Percentiles rank a stretch among this genome's conserved stretches.
These are phyloP conservation scores for Diaporthe sp. DNA, from an alignment of 2,329 filamentous ascomycete species.

Conservation along the genomic window DNA sequence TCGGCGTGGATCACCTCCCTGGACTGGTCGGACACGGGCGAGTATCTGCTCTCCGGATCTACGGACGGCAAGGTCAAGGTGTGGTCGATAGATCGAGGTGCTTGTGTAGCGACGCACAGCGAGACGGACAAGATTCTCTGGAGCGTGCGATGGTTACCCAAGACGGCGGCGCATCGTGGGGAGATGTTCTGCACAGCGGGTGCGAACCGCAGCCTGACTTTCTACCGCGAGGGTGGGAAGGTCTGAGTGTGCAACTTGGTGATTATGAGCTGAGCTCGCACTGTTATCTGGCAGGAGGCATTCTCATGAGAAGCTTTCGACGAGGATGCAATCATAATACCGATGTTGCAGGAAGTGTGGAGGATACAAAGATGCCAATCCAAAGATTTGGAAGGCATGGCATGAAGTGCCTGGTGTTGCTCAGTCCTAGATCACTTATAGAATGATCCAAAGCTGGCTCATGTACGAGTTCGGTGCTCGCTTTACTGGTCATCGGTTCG, in stretches of 20 bases:
- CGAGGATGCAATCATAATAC: not conserved
- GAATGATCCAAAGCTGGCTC: not conserved
- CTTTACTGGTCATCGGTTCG: not conserved
- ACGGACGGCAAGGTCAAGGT: slow-evolving; percentile 97
- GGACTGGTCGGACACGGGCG: slow-evolving; percentile 94
- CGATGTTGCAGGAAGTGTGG: not conserved
- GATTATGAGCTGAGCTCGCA: not conserved
- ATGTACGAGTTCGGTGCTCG: not conserved
- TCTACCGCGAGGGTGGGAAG: slow-evolving; percentile 81
- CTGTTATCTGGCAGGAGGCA: slow-evolving; percentile 54
- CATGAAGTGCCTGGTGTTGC: not conserved
- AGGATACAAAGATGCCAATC: not conserved
- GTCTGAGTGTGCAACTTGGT: not conserved
- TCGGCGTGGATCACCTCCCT: slow-evolving; percentile 90
- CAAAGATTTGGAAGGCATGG: not conserved
- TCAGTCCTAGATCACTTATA: slow-evolving; percentile 1
- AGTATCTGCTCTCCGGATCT: slow-evolving; percentile 88
- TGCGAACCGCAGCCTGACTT: slow-evolving; percentile 80
- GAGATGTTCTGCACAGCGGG: slow-evolving; percentile 85
- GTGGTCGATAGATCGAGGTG: slow-evolving; percentile 88
- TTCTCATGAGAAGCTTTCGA: not conserved
- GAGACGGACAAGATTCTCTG: slow-evolving; percentile 90
- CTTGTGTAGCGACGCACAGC: slow-evolving; percentile 92
- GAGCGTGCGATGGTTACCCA: slow-evolving; percentile 87
- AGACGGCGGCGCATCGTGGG: slow-evolving; percentile 70